phyloP scores from a whole-genome alignment of 768 basidiomycete genomes.

The Piloderma croceum region DNA sequence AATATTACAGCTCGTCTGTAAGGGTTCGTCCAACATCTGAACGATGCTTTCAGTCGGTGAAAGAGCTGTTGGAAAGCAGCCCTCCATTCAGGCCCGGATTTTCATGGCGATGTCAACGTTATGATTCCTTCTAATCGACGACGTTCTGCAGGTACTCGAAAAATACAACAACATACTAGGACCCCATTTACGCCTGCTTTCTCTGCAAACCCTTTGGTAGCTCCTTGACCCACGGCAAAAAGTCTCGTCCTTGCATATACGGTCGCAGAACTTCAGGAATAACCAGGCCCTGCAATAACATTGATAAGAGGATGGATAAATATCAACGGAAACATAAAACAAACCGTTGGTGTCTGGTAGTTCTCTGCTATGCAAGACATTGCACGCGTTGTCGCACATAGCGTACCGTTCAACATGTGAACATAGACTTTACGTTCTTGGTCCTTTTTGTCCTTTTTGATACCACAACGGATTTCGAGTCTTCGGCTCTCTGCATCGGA shows the following conservation, averaged over 20 bases:
- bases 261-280: slow-evolving; percentile 88
- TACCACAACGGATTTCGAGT: slow-evolving; percentile 88
- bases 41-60: no score
- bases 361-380: slow-evolving; percentile 98
- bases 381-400: slow-evolving; percentile 95
- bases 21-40: no score
- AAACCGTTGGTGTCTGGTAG: slow-evolving; percentile 90
- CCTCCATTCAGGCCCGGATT: no score
- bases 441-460: slow-evolving; percentile 86
- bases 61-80: no score
- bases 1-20: no score
- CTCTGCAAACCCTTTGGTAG: slow-evolving; percentile 73
- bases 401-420: slow-evolving; percentile 98
- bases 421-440: slow-evolving; percentile 91
- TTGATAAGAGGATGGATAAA: background rate
- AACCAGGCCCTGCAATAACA: slow-evolving; percentile 71
- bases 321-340: slow-evolving; percentile 28
- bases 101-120: no score
- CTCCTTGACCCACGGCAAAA: slow-evolving; percentile 78
- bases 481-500: slow-evolving; percentile 89
- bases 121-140: no score
- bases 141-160: no score
- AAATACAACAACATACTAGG: no score
- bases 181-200: slow-evolving; percentile 55
- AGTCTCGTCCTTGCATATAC: slow-evolving; percentile 95